Base-by-base conservation (phyloP, 352 stramenopile species). In the Phytophthora podocarpi region DNA sequence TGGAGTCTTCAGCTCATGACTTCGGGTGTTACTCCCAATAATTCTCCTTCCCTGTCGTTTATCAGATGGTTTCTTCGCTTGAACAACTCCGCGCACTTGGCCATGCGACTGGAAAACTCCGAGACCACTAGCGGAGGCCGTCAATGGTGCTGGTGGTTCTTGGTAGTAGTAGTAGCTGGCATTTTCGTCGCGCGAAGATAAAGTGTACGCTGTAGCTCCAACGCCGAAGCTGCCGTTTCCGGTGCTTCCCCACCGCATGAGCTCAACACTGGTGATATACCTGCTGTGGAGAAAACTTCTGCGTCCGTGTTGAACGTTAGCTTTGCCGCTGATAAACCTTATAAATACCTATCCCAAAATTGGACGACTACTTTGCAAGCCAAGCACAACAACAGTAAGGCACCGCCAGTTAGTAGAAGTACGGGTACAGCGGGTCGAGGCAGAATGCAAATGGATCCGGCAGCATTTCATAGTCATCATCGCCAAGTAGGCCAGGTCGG, bases 81-180 rank as follows among this genome's bases (percentile, higher is more conserved):
- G 21, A 13, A 48, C 13, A 42, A 34, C 31, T 12, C 60, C 35
- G 15, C 23, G 31, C 8, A 18, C 18, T 39, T 59, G 63, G 18
- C 21, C 34, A 26, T 42, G 37, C 3, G 31, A n/a, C 18, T 55
- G 20, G 2, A 24, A 20, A 11, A 23, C 21, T 23, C 23, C 34
- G 10, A 52, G 46, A 9, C 15, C 18, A 42, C 23, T 43, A 12
- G 39, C n/a, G 24, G 42, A 48, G 15, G 53, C 15, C n/a, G 30
- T 30, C n/a, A 50, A 34, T 30, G 50, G 16, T 16, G 26, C 37
- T 28, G 48, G 18, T 23, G 60, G 53, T 31, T 68, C 59, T 27
- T 69, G 59, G 37, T 73, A 73, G 31, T 73, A 61, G 20, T 73
- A 62, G 31, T 56, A 63, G 18, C 37, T 56, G 8, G 46, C 18